Evolutionary conservation across 352 stramenopile genomes (phyloP), one percentile per base, ranked within the genome.

Genomic region (Globisporangium cylindrosporum): DNA sequence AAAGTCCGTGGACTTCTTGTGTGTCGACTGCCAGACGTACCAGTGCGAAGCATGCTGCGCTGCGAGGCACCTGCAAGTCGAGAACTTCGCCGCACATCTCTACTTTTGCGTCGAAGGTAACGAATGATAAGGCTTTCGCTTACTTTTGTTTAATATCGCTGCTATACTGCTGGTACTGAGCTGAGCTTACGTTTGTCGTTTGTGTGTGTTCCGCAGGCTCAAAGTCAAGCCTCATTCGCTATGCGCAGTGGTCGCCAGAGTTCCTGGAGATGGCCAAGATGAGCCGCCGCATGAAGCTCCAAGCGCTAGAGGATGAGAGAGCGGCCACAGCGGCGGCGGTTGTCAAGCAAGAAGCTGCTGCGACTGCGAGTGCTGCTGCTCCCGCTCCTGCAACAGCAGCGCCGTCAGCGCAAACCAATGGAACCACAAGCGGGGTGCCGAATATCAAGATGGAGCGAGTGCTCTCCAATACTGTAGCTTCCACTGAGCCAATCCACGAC

Each of bases 41-140:
- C 78, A 89, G 66, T 93, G 85, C 32, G 75, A 88, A n/a, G 41
- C 41, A 3, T 93, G 85, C 72, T 91, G 81, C 64, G 70, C 70
- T 0, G 53, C 55, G 14, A 78, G 79, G 46, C 80, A 89, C 51
- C 46, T 72, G 56, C 67, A 75, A 22, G 27, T 60, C 29, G 71
- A 73, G 22, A 43, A 46, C 22, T 59, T 74, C 29, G 63, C 56
- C 15, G 43, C 38, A 4, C 84, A 93, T 62, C 77, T 81, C n/a
- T 88, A 76, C 69, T 80, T 89, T 66, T 80, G 71, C 66, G 74
- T 86, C 10, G 78, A 90, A 81, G 84, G 84, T 88, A 59, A 2
- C 56, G 6, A 43, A n/a, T 1, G 22, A 5, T 32, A 32, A 32
- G 29, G 14, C n/a, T 48, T 12, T 49, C n/a, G 1, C 41, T 22